phyloP scores from a whole-genome alignment of 768 basidiomycete genomes.

The Rhizopogon salebrosus region DNA sequence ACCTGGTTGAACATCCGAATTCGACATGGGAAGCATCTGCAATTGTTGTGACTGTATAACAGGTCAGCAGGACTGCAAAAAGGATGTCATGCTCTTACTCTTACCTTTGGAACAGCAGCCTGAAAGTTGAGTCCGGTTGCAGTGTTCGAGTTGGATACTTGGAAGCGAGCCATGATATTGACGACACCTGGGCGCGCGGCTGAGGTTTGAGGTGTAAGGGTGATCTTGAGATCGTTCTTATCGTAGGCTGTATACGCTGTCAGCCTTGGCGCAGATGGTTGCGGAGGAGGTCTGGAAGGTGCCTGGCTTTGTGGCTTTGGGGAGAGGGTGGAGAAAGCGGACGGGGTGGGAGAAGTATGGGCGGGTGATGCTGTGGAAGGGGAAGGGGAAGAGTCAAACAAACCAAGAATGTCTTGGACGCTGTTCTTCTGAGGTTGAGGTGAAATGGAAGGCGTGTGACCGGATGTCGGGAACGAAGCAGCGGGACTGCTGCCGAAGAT shows the following conservation, averaged over 20 bases:
- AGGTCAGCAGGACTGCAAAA: not conserved
- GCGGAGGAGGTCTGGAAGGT: slow-evolving; percentile 28
- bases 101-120: slow-evolving; percentile 93
- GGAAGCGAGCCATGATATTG: slow-evolving; percentile 87
- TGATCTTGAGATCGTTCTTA: slow-evolving; percentile 84
- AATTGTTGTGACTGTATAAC: slow-evolving; percentile 84
- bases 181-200: slow-evolving; percentile 80
- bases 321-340: slow-evolving; percentile 28
- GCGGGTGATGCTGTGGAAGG: slow-evolving; percentile 26
- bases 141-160: slow-evolving; percentile 48
- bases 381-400: slow-evolving; percentile 60
- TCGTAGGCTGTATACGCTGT: slow-evolving; percentile 86
- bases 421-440: slow-evolving; percentile 49
- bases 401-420: slow-evolving; percentile 86
- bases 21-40: slow-evolving; percentile 98
- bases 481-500: slow-evolving; percentile 68
- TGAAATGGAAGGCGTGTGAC: slow-evolving; percentile 35
- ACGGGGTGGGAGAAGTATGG: slow-evolving; percentile 7
- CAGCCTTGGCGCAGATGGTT: slow-evolving; percentile 43
- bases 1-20: slow-evolving; percentile 70
- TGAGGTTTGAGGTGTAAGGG: slow-evolving; percentile 83
- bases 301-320: slow-evolving; percentile 34
- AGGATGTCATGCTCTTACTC: slow-evolving; percentile 5
- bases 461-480: slow-evolving; percentile 20
- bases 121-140: slow-evolving; percentile 82